phyloP scores from a whole-genome alignment of 2,329 filamentous ascomycete genomes.

The Cladosporium cucumerinum region DNA sequence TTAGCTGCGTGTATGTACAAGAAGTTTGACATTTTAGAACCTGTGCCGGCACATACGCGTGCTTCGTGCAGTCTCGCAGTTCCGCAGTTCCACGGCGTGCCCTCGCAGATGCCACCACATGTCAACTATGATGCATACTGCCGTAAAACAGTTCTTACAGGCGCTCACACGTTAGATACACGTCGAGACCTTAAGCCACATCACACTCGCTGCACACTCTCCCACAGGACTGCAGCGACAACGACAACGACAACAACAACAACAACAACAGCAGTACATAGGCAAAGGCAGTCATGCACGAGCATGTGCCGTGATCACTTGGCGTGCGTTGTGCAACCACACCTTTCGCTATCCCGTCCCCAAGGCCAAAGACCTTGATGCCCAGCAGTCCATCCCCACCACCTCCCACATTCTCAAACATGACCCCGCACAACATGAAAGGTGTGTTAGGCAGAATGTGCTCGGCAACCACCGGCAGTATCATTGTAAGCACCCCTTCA shows the following conservation, averaged over 20 bases:
- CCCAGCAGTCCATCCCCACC: neutral
- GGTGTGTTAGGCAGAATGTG: neutral
- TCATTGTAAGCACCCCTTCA: neutral
- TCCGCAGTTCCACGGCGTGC: neutral
- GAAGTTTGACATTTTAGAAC: neutral
- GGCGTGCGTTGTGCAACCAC: neutral
- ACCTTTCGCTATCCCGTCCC: neutral
- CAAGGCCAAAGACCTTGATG: neutral
- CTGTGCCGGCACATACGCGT: neutral
- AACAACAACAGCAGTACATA: neutral
- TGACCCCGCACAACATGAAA: neutral
- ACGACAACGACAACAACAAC: neutral
- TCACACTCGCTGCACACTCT: neutral
- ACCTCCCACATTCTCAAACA: neutral
- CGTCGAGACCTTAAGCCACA: neutral
- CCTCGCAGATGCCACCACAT: neutral
- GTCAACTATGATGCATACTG: neutral
- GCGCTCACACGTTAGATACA: neutral
- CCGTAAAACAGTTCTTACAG: neutral
- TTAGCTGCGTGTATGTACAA: neutral
- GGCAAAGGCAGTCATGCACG: neutral
- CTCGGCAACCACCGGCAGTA: neutral
- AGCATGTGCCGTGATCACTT: neutral
- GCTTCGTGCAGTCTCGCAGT: neutral
- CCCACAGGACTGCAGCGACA: neutral